Evolutionary conservation across 768 basidiomycete genomes (phyloP), one percentile per base, ranked within the genome.

Genomic region (Lactarius psammicola): DNA sequence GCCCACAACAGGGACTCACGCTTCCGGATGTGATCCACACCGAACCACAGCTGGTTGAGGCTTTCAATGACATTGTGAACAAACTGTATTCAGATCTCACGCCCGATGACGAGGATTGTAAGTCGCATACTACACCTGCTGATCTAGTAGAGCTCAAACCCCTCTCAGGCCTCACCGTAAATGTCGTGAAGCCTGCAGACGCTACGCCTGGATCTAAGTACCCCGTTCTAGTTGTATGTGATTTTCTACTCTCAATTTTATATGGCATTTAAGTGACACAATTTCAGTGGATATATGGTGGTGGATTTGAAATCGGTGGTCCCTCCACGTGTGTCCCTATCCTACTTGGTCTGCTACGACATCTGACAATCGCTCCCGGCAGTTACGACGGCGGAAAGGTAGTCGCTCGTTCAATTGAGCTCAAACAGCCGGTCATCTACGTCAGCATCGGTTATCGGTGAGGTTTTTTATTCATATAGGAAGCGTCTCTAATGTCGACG

Each of bases 391-490:
- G 74, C 5, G 59, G 62, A 17, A 38, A 28, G 0, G 38, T 75
- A 4, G 73, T 75, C 44, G 23, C 56, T 13, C 65, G 74, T 2
- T 72, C 74, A 2, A 61, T 75, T 4, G 68, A 70, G 7, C 61
- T 74, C 23, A 56, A 62, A 1, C 56, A 71, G 34, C 74, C 74
- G 0, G 42, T 74, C 59, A 59, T 75, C 23, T 70, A 64, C 61
- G 74, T 75, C 28, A 72, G 68, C 46, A 68, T 74, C 26, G 74
- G 72, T 57, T 75, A 75, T 58, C 69, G 74, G 65, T 65, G 42
- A 63, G 68, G 11, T 31, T 55, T 44, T 31, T 9, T 36, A 15
- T 59, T n/a, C 23, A 36, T 34, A 18, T 28, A 3, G 23, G 17
- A 18, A 59, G n/a, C 26, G 2, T 18, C 5, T 4, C 20, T 33